Evolutionary conservation across 2,329 filamentous ascomycete species (phyloP), one percentile per base, ranked within the genome.

Genomic region (Xylariaceae sp.): DNA sequence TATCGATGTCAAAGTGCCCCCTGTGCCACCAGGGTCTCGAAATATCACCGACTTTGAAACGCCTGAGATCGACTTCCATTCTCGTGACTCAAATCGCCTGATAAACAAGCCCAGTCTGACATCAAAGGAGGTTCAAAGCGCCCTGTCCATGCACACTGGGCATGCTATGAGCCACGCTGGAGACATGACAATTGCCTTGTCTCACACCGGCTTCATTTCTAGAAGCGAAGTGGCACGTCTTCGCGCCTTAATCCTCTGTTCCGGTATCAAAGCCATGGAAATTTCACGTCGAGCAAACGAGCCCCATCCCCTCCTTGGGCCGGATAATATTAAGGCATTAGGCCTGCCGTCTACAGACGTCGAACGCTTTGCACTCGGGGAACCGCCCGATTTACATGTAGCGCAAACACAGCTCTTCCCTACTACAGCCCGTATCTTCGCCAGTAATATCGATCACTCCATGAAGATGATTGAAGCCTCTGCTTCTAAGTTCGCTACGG

Each of bases 261-360:
- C 90, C 0, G 91, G 91, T n/a, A 85, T 96, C 66, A 95, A 95
- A 72, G 91, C 92, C 0, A 85, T 85, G 65, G 89, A 94, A 66
- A 88, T 96, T 52, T 78, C 79, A 31, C 80, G 84, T 3, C 81
- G 86, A 46, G 84, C 87, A 3, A 72, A 85, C 44, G 75, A 77
- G 37, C 67, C 70, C 7, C 71, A 71, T 47, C 67, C 71, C 19
- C 68, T 76, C 0, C 70, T 72, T 31, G 60, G 67, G 0, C 68
- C 54, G 12, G 62, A 65, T 47, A 60, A 62, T 11, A 19, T 19
- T 19, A 59, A 60, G 35, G 58, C 49, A n/a, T 53, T 50, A 4
- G 64, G 64, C 26, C 53, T 72, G 29, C 63, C 68, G 1, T 79
- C 77, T 75, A 62, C 66, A 2, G 75, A 77, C 9, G 70, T 82